Percentiles rank a stretch among this genome's conserved stretches.
These are phyloP conservation scores for Cryomyces minteri DNA, from an alignment of 495 filamentous ascomycete genomes.

Conservation along the genomic window DNA sequence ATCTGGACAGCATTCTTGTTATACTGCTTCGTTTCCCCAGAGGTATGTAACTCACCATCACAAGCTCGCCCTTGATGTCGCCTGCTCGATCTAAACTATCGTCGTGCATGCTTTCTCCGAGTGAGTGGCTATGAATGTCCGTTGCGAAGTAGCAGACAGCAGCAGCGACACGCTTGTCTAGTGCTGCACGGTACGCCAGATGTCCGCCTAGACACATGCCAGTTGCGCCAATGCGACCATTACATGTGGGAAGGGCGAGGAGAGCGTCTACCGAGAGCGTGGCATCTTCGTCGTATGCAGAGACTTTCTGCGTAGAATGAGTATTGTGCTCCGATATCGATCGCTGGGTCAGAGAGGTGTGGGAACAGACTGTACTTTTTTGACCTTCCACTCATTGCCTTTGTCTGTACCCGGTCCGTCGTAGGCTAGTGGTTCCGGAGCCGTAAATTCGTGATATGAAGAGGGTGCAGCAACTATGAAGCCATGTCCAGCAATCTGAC, in stretches of 20 bases:
- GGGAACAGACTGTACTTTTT: slow-evolving; percentile 33
- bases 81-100: slow-evolving; percentile 40
- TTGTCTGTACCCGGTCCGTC: slow-evolving; percentile 74
- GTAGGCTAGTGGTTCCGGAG: slow-evolving; percentile 68
- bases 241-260: slow-evolving; percentile 60
- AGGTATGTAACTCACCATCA: slow-evolving; percentile 29
- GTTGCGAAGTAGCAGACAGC: slow-evolving; percentile 85
- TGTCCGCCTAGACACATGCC: slow-evolving; percentile 96
- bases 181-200: slow-evolving; percentile 63
- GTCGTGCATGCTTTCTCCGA: slow-evolving; percentile 52
- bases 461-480: slow-evolving; percentile 87
- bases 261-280: slow-evolving; percentile 55
- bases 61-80: slow-evolving; percentile 65
- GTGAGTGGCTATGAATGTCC: slow-evolving; percentile 61
- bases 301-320: slow-evolving; percentile 38
- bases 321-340: not conserved
- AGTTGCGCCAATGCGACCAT: slow-evolving; percentile 66
- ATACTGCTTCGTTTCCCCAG: too few relatives aligned
- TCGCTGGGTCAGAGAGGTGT: not conserved
- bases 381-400: slow-evolving; percentile 74
- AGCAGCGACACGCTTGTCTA: slow-evolving; percentile 59
- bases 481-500: slow-evolving; percentile 83
- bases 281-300: slow-evolving; percentile 81
- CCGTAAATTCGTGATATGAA: slow-evolving; percentile 85
- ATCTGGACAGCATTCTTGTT: slow-evolving; percentile 21